Base-by-base conservation (phyloP, 345 rosid genomes). In the Populus tremula region DNA sequence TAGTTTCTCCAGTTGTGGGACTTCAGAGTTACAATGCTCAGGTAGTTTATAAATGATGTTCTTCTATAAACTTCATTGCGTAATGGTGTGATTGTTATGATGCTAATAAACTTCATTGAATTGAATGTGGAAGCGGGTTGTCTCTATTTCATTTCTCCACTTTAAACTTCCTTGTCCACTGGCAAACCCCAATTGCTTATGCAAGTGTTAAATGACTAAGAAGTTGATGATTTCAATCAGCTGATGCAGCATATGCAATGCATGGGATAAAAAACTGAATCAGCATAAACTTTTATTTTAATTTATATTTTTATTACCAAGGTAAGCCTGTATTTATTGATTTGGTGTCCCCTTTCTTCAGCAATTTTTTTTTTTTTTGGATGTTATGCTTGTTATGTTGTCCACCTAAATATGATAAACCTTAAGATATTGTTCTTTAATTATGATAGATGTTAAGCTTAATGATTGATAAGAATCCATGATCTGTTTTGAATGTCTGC, bases 1-100 rank as follows among this genome's bases (percentile, higher is more conserved):
- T 85, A 54, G 85, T 79, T 62, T 87, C 84, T 68, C 90, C 92
- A 5, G 89, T 76, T 71, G 87, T 86, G 56, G 92, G 90, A 70
- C 90, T 89, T 69, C 90, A 82, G 75, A 89, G 89, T 84, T 89
- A 86, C 82, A 89, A 85, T 77, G 86, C 88, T 74, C 90, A 89
- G 90, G 92, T 87, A 84, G 67, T 36, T 31, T 18, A 69, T 69
- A 68, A 73, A 41, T 66, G 35, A 17, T 41, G 10, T 49, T 25
- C n/a, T 65, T 74, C 31, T 12, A 5, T 59, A 49, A 18, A n/a
- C 61, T 75, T 66, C 61, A 65, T 29, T 49, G 29, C 29, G 21
- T 70, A 8, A 71, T 47, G 13, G 5, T 25, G 16, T 3, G 23
- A 23, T 20, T 21, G 45, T 13, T 41, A n/a, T 11, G 2, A 41